Conservation (phyloP, 2,329 filamentous ascomycete genomes). For the Calycina marina region DNA sequence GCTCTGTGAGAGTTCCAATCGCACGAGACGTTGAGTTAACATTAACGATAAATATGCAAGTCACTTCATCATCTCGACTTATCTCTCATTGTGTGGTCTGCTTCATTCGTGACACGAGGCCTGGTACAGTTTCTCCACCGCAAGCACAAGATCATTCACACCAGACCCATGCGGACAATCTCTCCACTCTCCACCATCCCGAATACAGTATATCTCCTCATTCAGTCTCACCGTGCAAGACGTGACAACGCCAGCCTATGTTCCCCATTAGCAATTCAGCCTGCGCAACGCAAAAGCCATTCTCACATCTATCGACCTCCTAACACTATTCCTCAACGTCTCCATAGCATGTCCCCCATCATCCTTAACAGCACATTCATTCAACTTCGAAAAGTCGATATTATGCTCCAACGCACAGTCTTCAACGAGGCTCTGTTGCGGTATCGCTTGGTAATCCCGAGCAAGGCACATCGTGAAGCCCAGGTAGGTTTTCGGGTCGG, state of each 20-base stretch:
- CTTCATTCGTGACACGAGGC: constrained; percentile 46
- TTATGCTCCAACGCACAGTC: constrained; percentile 86
- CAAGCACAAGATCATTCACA: constrained; percentile 59
- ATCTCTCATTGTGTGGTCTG: no score
- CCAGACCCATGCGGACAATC: constrained; percentile 56
- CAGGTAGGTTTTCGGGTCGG: constrained; percentile 73
- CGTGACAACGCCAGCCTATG: constrained; percentile 46
- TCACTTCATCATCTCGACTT: no score
- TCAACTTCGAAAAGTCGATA: constrained; percentile 67
- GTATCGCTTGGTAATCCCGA: constrained; percentile 62
- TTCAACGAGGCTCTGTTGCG: constrained; percentile 61
- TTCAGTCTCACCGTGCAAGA: constrained; percentile 72
- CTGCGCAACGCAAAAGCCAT: constrained; percentile 4
- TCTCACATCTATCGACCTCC: constrained; percentile 43
- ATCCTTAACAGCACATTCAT: constrained; percentile 67
- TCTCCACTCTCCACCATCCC: constrained; percentile 65
- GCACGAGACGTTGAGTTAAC: no score
- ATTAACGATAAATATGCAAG: no score
- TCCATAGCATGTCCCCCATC: constrained; percentile 56
- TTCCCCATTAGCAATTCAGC: not conserved
- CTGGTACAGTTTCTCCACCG: constrained; percentile 57
- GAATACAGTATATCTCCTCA: constrained; percentile 68
- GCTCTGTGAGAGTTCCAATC: no score
- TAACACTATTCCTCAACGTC: constrained; percentile 53
- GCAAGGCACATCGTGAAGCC: constrained; percentile 89